These are phyloP conservation scores for Nelumbo lutea DNA, from an alignment of 164 flowering plant genomes.

Conservation along the genomic window DNA sequence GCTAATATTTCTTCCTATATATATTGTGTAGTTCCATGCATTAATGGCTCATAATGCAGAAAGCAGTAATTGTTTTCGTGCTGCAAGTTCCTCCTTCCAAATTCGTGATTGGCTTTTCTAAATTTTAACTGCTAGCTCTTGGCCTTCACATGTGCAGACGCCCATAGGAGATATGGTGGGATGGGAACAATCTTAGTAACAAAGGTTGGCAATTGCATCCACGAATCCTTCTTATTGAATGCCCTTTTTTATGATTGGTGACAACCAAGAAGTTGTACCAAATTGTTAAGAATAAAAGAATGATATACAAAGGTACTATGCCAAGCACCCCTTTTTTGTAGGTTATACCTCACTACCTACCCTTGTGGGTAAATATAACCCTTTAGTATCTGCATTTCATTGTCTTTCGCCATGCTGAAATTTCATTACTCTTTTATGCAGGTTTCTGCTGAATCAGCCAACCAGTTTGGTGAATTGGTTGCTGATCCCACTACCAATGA, in stretches of 20 bases:
- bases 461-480: conserved; percentile 89
- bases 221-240: background rate
- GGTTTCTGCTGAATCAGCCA: conserved; percentile 97
- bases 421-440: conserved; percentile 18
- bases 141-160: conserved; percentile 47
- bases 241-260: too few species aligned
- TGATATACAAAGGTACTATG: too few species aligned
- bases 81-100: background rate
- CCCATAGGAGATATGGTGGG: conserved; percentile 81
- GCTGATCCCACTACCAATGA: conserved; percentile 90
- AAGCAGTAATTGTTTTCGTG: too few species aligned
- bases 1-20: background rate
- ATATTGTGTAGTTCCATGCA: too few species aligned
- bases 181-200: conserved; percentile 90
- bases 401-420: background rate
- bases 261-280: too few species aligned
- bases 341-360: too few species aligned
- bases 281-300: too few species aligned
- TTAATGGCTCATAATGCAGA: too few species aligned
- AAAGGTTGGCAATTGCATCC: conserved; percentile 50
- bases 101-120: background rate
- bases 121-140: conserved; percentile 8
- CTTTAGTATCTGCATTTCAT: background rate
- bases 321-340: too few species aligned
- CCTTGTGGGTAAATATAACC: background rate